phyloP scores from a whole-genome alignment of 495 filamentous ascomycete species.

The Rostrohypoxylon terebratum region DNA sequence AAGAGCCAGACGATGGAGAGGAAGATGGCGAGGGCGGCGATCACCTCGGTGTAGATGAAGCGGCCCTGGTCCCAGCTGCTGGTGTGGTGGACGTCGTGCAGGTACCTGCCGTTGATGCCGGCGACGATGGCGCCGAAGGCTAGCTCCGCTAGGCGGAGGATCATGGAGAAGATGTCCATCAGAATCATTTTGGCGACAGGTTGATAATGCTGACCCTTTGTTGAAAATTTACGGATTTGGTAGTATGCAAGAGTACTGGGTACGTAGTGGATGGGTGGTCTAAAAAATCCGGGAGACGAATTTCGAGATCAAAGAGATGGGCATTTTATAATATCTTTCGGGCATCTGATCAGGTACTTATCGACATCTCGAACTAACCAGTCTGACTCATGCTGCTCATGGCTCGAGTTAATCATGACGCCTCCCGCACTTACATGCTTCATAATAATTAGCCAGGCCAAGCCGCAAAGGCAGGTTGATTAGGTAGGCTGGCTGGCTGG shows the following conservation, averaged over 20 bases:
- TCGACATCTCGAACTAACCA: slow-evolving; percentile 7
- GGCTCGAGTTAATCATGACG: slow-evolving; percentile 24
- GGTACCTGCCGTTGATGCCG: slow-evolving; percentile 60
- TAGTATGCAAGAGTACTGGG: neutral
- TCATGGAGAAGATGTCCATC: slow-evolving; percentile 53
- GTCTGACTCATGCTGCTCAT: slow-evolving; percentile 10
- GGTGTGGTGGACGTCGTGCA: slow-evolving; percentile 48
- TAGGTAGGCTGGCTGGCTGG: neutral
- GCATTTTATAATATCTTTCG: neutral
- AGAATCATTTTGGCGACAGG: slow-evolving; percentile 53
- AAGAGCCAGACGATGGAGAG: slow-evolving; percentile 62
- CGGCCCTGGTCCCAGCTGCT: slow-evolving; percentile 56
- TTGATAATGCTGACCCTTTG: slow-evolving; percentile 9
- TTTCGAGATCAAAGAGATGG: slow-evolving; percentile 10
- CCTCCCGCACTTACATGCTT: neutral
- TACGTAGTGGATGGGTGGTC: slow-evolving; percentile 6
- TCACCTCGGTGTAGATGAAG: slow-evolving; percentile 62
- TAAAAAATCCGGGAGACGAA: neutral
- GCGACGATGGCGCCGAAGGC: slow-evolving; percentile 62
- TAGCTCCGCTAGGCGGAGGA: slow-evolving; percentile 61
- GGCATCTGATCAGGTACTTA: slow-evolving; percentile 39
- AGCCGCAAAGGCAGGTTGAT: slow-evolving; percentile 17
- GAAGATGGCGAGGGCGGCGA: slow-evolving; percentile 60
- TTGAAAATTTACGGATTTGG: neutral
- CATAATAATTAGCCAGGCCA: neutral